Evolutionary conservation across 805 yeast genomes (phyloP), one percentile per base, ranked within the genome.

Genomic region (Candida quercuum): DNA sequence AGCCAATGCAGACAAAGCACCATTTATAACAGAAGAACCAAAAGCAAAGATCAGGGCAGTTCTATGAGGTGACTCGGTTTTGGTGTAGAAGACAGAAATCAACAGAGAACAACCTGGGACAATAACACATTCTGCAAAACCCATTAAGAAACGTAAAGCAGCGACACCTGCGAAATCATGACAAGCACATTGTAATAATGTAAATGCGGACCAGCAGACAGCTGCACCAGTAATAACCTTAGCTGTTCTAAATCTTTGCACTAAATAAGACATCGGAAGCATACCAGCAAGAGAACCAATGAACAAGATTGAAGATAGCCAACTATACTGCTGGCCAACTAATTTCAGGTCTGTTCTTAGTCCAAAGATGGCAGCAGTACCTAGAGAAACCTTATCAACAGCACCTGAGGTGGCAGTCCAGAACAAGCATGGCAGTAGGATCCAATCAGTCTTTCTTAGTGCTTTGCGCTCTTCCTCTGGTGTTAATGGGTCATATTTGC

Each of bases 361-460:
- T 10, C 75, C 76, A 45, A 69, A 61, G 32, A 72, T 58, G 5
- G 75, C 66, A 5, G 76, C 76, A 45, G 65, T 67, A 12, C 68
- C 55, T 19, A 62, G 56, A 10, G 71, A 59, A 14, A 60, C 54
- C 43, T 72, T 72, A 48, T 71, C 76, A 55, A 70, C 63, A 39
- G 63, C 64, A 44, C 66, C 66, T 32, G n/a, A 47, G 21, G 64
- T 56, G 35, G 60, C 62, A 10, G 64, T 50, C 43, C 51, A 46
- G 42, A 61, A 65, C 28, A 62, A 55, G 23, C 60, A 44, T 3
- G 72, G 72, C 38, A 67, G 41, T 26, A 67, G 45, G 37, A 52
- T 54, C 46, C 54, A 46, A 46, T 67, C 72, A 17, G 66, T 64
- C 39, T 59, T 68, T 46, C 64, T 54, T 28, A 66, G 52, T 31